Percentiles rank a stretch among this genome's conserved stretches.
Conservation (phyloP, 2,329 filamentous ascomycete species). For the Cladophialophora bantiana region DNA sequence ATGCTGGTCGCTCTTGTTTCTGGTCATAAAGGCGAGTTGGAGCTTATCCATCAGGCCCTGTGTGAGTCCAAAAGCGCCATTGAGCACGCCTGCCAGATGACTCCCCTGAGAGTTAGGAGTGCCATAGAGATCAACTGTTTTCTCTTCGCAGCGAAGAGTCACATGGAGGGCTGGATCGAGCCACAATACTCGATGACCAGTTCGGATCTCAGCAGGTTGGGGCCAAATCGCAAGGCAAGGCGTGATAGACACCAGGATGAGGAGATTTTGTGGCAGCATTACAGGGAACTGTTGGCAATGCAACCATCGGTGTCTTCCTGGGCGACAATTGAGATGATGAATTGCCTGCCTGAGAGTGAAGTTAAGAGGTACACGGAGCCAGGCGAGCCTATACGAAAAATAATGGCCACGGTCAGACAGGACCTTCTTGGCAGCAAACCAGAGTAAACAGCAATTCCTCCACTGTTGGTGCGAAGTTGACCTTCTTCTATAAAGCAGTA, state of each 20-base stretch:
- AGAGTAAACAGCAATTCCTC: too few species aligned
- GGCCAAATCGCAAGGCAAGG: conserved; percentile 30
- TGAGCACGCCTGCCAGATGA: conserved; percentile 3
- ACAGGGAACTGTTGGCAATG: not conserved
- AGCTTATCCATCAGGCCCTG: conserved; percentile 22
- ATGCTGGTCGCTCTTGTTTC: not conserved
- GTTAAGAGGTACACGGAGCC: not conserved
- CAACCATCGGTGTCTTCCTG: not conserved
- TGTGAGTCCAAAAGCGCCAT: conserved; percentile 7
- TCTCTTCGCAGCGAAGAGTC: conserved; percentile 25
- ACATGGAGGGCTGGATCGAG: conserved; percentile 25
- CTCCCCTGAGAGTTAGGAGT: not conserved
- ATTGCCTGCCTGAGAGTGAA: not conserved
- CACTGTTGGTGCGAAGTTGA: too few species aligned
- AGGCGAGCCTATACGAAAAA: too few species aligned
- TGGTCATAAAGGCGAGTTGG: conserved; percentile 11
- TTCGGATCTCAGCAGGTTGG: conserved; percentile 22
- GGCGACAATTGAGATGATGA: not conserved
- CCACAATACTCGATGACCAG: conserved; percentile 29
- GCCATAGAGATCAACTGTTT: not conserved
- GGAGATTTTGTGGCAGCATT: not conserved
- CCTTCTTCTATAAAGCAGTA: too few species aligned
- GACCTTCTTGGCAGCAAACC: too few species aligned
- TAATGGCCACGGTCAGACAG: too few species aligned
- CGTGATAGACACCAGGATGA: conserved; percentile 3